Evolutionary conservation across 2,329 filamentous ascomycete genomes (phyloP).

Genomic region (Arthrobotrys entomopaga): DNA sequence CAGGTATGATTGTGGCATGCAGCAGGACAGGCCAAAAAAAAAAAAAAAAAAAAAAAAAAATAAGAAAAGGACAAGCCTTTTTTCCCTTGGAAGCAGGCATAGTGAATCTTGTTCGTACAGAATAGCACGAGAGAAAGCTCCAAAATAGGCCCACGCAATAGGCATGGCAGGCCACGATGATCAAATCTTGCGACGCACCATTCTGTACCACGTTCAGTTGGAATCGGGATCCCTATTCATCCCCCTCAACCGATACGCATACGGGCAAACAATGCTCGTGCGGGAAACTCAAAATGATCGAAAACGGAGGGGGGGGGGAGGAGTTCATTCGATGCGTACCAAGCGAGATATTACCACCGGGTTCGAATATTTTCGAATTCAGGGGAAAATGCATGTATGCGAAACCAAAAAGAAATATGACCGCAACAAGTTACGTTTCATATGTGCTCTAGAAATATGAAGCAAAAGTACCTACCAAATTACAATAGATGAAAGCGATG

Average conservation of each 20-base stretch:
- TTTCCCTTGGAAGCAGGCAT: constrained; percentile 6
- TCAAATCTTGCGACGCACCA: background rate
- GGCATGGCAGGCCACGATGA: constrained; percentile 15
- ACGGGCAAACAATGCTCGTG: constrained; percentile 3
- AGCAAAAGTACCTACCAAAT: constrained; percentile 49
- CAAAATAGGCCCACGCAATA: constrained; percentile 4
- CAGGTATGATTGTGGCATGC: background rate
- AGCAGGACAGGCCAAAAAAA: background rate
- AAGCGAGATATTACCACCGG: background rate
- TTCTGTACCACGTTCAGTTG: constrained; percentile 24
- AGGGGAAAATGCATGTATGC: constrained; percentile 18
- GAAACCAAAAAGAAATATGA: constrained; percentile 1
- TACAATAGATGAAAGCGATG: constrained; percentile 7
- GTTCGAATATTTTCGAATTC: constrained; percentile 12
- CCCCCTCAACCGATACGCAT: too few relatives aligned
- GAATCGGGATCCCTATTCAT: too few relatives aligned
- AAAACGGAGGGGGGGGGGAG: background rate
- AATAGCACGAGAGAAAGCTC: constrained; percentile 6
- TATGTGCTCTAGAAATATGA: constrained; percentile 13
- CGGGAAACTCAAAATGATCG: constrained; percentile 5
- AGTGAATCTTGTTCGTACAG: background rate
- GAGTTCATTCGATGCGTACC: too few relatives aligned
- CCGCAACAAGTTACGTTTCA: constrained; percentile 54
- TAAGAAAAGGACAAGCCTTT: background rate
- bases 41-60: constrained; percentile 8